Base-by-base conservation (phyloP, 2,329 filamentous ascomycete species). In the Neofusicoccum sp. region DNA sequence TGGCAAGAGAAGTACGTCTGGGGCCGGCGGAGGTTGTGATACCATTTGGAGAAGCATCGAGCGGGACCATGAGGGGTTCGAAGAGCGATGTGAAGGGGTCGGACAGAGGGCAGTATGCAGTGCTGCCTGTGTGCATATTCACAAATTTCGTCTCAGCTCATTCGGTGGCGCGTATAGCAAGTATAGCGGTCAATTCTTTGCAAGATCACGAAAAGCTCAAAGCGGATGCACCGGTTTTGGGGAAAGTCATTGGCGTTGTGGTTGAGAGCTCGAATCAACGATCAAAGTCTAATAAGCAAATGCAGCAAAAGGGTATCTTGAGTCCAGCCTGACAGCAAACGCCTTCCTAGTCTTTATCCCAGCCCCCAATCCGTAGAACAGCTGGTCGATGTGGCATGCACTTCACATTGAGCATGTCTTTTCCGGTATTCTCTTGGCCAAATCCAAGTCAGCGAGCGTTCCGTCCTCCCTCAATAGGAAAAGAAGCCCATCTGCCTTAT, bases 141-240 rank as follows among this genome's bases (percentile, higher is more conserved):
- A 29, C 45, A 34, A 45, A 16, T 33, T 60, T 28, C 14, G 48
- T 60, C 56, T 60, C 56, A 16, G 44, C 44, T 60, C 56, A 60
- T 49, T 60, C 56, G 37, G 29, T 60, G 56, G 36, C 44, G 44
- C 56, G 49, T 60, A 44, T 60, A 60, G 56, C 44, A 48, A 58
- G 34, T 59, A 60, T 48, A 60, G 56, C 56, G 56, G 56, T 49
- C 56, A n/a, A 49, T 49, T 60, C 43, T 60, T 60, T 60, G 44
- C 44, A 16, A 3, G 45, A 33, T 5, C 9, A 12, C 31, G 2
- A 29, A 14, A 50, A 6, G 6, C 14, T 22, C 12, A 14, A 50
- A 7, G 29, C 22, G 14, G 6, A 11, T 4, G 28, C 22, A 29
- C 9, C 44, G 6, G 9, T 12, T 9, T 47, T 47, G 22, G 22